These are phyloP conservation scores for Cicer bijugum DNA, from an alignment of 306 rosid species.

Conservation along the genomic window DNA sequence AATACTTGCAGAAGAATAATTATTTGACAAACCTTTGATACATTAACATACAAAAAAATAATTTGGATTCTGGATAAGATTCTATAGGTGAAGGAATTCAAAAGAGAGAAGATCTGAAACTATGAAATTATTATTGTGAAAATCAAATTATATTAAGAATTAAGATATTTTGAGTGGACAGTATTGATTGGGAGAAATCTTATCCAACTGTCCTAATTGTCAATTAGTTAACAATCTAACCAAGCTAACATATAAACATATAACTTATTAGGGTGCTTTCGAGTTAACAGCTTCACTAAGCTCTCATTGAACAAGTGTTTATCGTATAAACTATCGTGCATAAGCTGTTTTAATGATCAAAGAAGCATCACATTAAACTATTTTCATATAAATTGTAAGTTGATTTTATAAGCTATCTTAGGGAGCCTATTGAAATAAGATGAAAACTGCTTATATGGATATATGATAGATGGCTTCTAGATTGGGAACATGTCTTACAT, in stretches of 20 bases:
- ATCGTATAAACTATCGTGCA: background rate
- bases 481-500: background rate
- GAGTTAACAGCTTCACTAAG: background rate
- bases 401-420: background rate
- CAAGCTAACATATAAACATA: background rate
- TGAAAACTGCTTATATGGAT: background rate
- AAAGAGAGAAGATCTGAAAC: background rate
- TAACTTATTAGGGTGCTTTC: background rate
- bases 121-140: background rate
- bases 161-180: background rate
- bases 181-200: background rate
- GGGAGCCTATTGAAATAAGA: background rate
- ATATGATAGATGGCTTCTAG: background rate
- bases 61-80: background rate
- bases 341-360: background rate
- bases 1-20: background rate
- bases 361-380: background rate
- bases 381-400: background rate
- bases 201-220: background rate
- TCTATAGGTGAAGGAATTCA: background rate
- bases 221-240: background rate
- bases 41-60: background rate
- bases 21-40: background rate
- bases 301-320: background rate
- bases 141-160: background rate